Percentiles rank a stretch among this genome's conserved stretches.
These are phyloP conservation scores for Yamadazyma scolyti DNA, from an alignment of 805 yeast genomes.

Conservation along the genomic window DNA sequence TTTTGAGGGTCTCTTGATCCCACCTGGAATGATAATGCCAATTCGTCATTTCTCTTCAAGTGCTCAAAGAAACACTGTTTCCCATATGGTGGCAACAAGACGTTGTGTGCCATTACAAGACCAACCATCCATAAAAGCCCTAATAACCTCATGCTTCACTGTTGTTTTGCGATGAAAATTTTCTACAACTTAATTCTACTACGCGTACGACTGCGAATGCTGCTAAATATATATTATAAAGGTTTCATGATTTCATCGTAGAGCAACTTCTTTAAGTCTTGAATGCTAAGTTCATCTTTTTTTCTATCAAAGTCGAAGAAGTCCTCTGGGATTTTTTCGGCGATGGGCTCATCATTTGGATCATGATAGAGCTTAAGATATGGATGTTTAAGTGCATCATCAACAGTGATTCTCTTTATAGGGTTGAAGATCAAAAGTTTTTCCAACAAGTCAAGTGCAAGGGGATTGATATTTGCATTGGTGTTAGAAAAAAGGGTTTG, in stretches of 20 bases:
- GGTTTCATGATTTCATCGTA: slow-evolving; percentile 77
- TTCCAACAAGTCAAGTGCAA: slow-evolving; percentile 57
- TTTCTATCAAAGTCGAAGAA: slow-evolving; percentile 86
- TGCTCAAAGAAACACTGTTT: slow-evolving; percentile 86
- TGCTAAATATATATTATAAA: slow-evolving; percentile 16
- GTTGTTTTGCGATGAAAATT: not conserved
- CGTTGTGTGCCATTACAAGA: slow-evolving; percentile 62
- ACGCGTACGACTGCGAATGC: not conserved
- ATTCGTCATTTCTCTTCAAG: slow-evolving; percentile 77
- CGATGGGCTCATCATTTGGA: slow-evolving; percentile 88
- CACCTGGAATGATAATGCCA: slow-evolving; percentile 87
- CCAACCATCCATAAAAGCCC: slow-evolving; percentile 12
- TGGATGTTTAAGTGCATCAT: slow-evolving; percentile 73
- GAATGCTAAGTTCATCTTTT: slow-evolving; percentile 73
- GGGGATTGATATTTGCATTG: slow-evolving; percentile 27
- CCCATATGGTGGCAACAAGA: slow-evolving; percentile 76
- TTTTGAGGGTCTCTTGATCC: slow-evolving; percentile 82
- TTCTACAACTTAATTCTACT: not conserved
- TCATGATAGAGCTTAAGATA: slow-evolving; percentile 93
- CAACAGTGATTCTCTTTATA: slow-evolving; percentile 64
- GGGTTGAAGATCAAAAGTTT: slow-evolving; percentile 73
- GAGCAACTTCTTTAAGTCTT: slow-evolving; percentile 73
- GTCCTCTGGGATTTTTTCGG: slow-evolving; percentile 77
- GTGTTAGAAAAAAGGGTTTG: slow-evolving; percentile 40
- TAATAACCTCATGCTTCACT: slow-evolving; percentile 8